These are phyloP conservation scores for Blastobotrys americana DNA, from an alignment of 805 yeast genomes.

Conservation along the genomic window DNA sequence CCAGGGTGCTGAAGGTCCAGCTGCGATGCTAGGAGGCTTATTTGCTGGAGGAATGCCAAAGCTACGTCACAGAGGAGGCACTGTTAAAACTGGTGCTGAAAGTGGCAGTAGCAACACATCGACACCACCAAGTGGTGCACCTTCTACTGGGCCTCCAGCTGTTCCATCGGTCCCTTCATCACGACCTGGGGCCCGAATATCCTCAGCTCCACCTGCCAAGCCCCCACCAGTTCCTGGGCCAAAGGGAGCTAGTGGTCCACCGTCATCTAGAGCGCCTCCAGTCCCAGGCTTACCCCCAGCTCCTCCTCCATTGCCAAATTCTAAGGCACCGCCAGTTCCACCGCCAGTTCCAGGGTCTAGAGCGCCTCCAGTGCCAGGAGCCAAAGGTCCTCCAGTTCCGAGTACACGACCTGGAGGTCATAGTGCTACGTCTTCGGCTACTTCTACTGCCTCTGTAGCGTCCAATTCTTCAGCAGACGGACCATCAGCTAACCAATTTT, in stretches of 20 bases:
- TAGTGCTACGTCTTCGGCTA: conserved; percentile 14
- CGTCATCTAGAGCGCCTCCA: conserved; percentile 5
- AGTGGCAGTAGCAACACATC: background rate
- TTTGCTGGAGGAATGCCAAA: conserved; percentile 80
- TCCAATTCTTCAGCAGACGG: conserved; percentile 1
- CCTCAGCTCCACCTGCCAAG: conserved; percentile 14
- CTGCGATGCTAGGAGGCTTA: conserved; percentile 48
- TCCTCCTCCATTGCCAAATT: conserved; percentile 12
- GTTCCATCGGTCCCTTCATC: conserved; percentile 25
- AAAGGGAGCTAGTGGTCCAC: background rate
- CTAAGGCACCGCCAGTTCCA: background rate
- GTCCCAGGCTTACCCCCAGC: conserved; percentile 2
- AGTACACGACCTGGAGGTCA: conserved; percentile 7
- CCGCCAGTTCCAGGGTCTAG: conserved; percentile 14
- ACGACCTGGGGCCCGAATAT: conserved; percentile 1
- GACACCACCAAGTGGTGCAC: conserved; percentile 9
- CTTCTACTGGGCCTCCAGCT: conserved; percentile 24
- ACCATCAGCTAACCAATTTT: conserved; percentile 1
- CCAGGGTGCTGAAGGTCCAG: conserved; percentile 25
- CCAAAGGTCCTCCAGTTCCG: conserved; percentile 16
- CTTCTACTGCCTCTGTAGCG: conserved; percentile 8
- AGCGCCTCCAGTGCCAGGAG: conserved; percentile 17
- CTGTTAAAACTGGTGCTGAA: conserved; percentile 17
- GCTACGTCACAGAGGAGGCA: conserved; percentile 43
- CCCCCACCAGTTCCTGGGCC: conserved; percentile 4